phyloP scores from a whole-genome alignment of 352 stramenopile species.

The Blastocystis sp. region DNA sequence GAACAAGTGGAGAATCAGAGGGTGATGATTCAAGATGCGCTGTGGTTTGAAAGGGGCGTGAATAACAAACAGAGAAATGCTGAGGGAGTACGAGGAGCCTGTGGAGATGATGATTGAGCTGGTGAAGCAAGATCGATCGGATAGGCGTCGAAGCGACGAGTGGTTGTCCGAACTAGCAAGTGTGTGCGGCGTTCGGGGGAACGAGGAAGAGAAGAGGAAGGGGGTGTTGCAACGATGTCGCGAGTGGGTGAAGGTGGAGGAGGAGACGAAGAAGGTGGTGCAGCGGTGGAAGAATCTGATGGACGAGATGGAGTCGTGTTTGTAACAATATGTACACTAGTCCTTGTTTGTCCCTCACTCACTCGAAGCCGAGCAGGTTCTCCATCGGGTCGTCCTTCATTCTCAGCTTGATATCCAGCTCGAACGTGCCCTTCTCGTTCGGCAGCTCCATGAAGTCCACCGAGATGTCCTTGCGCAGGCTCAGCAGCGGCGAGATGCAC shows the following conservation, averaged over 20 bases:
- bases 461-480: not conserved
- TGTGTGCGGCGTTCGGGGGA: not conserved
- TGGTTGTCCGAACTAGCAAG: not conserved
- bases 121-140: not conserved
- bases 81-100: not conserved
- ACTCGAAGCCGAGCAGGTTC: not conserved
- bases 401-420: not conserved
- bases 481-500: slow-evolving; percentile 32
- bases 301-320: not conserved
- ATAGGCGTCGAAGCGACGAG: not conserved
- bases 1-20: not conserved
- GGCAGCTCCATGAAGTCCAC: slow-evolving; percentile 63
- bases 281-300: not conserved
- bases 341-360: not conserved
- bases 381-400: slow-evolving; percentile 22
- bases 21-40: not conserved
- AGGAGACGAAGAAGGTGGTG: not conserved
- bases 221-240: not conserved
- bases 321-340: not conserved
- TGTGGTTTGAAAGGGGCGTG: not conserved
- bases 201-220: not conserved
- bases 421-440: not conserved
- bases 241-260: not conserved
- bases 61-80: not conserved
- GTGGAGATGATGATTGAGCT: not conserved